Evolutionary conservation across 345 rosid genomes (phyloP).

Genomic region (Gossypium australe): DNA sequence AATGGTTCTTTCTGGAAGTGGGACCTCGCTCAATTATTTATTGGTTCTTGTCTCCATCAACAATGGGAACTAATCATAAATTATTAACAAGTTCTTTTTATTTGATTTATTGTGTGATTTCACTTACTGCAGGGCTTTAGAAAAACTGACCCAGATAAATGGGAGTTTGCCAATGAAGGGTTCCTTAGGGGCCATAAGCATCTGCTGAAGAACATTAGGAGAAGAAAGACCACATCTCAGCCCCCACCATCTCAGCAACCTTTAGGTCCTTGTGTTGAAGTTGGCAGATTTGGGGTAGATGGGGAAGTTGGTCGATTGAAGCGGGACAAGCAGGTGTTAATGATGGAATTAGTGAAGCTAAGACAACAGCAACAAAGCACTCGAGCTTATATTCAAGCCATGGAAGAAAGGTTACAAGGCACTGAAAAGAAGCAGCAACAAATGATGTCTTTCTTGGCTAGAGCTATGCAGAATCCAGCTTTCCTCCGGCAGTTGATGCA

Average conservation of each 20-base stretch:
- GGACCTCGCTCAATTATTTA: constrained; percentile 13
- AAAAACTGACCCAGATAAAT: constrained; percentile 74
- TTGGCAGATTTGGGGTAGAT: constrained; percentile 43
- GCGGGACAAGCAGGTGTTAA: constrained; percentile 54
- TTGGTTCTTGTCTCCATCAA: neutral
- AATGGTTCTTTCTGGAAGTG: constrained; percentile 15
- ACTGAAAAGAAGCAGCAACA: constrained; percentile 75
- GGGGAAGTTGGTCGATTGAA: constrained; percentile 43
- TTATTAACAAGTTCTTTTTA: neutral
- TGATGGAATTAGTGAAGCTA: constrained; percentile 61
- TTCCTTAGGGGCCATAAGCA: constrained; percentile 66
- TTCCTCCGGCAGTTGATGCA: constrained; percentile 51
- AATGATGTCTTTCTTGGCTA: constrained; percentile 80
- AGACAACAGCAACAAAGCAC: constrained; percentile 68
- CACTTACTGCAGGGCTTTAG: constrained; percentile 56
- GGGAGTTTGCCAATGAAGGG: constrained; percentile 86
- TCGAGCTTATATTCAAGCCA: constrained; percentile 44
- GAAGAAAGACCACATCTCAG: constrained; percentile 49
- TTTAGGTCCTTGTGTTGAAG: constrained; percentile 45
- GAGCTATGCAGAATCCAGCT: constrained; percentile 61
- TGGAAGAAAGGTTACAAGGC: constrained; percentile 63
- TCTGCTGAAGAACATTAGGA: constrained; percentile 62
- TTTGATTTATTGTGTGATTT: neutral
- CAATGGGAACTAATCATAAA: neutral
- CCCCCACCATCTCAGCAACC: constrained; percentile 26